Evolutionary conservation across 192 early-diverging fungal genomes (phyloP), one percentile per base, ranked within the genome.

Genomic region (Entophlyctis luteolus): DNA sequence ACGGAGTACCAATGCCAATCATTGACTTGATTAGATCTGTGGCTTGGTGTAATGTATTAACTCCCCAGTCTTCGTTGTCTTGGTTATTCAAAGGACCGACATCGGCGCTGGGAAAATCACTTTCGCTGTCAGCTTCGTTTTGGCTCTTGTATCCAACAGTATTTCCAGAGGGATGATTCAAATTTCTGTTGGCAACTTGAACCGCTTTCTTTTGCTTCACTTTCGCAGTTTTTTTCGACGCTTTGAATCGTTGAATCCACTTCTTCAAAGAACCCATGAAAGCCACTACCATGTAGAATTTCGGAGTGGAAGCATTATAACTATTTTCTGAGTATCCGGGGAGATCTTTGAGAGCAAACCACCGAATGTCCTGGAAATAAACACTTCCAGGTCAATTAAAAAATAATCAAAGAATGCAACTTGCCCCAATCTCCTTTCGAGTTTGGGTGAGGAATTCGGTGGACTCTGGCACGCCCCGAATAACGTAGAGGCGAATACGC

Each of bases 361-460:
- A 81, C 48, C 66, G 65, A 52, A 81, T 81, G 52, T 76, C 80
- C 78, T 79, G 27, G 1, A n/a, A 29, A 35, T 33, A 38, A 8
- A 25, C 14, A 20, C 1, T 22, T 2, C 42, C 20, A 4, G 25
- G 27, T 48, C 22, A n/a, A 37, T 14, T 20, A 29, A 49, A 55
- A 38, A 16, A 12, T 69, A 3, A 47, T 1, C 31, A 29, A 6
- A 4, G 47, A 58, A 25, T 29, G 22, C 39, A 2, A 50, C 70
- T 42, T 81, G 90, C 89, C 73, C 96, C 94, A 72, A 98, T 98
- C 72, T 98, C 96, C 73, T 96, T 95, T 55, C 95, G 79, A 5
- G 91, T 93, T 48, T 84, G 86, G 4, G 96, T 89, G 42, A 80
- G 76, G 69, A 98, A 98, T 27, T 79, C 49, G 0, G 91, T 90